phyloP scores from a whole-genome alignment of 2,329 filamentous ascomycete species.

The Arthrobotrys megalospora region DNA sequence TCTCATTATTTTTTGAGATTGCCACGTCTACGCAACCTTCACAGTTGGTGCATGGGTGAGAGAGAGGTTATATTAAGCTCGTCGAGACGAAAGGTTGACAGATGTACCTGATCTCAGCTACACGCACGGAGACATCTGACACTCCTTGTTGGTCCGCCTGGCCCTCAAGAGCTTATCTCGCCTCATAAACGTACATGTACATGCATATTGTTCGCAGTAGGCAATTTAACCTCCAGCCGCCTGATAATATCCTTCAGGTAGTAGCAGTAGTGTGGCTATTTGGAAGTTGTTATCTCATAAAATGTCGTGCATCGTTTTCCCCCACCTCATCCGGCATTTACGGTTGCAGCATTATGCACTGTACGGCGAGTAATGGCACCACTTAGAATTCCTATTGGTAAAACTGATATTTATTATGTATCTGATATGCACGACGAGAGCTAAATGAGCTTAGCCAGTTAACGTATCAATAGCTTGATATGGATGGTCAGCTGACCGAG shows the following conservation, averaged over 20 bases:
- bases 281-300: conserved; percentile 23
- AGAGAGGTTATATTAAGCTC: conserved; percentile 14
- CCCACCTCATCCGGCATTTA: conserved; percentile 30
- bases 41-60: neutral
- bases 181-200: conserved; percentile 12
- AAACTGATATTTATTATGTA: conserved; percentile 29
- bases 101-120: conserved; percentile 23
- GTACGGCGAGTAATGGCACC: conserved; percentile 32
- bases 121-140: neutral
- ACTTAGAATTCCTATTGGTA: conserved; percentile 22
- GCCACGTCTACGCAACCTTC: conserved; percentile 20
- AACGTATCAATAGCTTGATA: conserved; percentile 7
- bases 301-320: conserved; percentile 31
- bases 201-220: conserved; percentile 7
- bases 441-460: conserved; percentile 5
- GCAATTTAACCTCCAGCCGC: conserved; percentile 10
- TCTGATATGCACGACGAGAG: conserved; percentile 14
- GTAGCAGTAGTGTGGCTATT: conserved; percentile 3
- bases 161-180: conserved; percentile 23
- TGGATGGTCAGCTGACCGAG: conserved; percentile 30
- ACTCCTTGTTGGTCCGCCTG: conserved; percentile 13
- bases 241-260: neutral
- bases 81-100: conserved; percentile 2
- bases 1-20: neutral
- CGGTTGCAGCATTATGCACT: conserved; percentile 26